A percentile compares a stretch with the other conserved stretches of the same genome.
Conservation (phyloP, 2,329 filamentous ascomycete species). For the Nannizzia gypsea region DNA sequence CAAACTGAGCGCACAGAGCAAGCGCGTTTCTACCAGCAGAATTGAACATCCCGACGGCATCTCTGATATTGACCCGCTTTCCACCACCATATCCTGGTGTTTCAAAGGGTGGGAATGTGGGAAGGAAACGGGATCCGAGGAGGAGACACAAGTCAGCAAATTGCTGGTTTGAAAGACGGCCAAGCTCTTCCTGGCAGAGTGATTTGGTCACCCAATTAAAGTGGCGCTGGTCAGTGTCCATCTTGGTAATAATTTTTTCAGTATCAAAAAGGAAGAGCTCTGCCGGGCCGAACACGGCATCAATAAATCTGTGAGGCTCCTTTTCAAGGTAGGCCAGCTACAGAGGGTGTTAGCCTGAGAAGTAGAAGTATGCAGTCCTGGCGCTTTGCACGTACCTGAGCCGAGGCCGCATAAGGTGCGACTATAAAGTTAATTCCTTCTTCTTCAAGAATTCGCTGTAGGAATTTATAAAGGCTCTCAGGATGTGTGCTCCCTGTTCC, state of each 20-base stretch:
- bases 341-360: slow-evolving; percentile 8
- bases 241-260: slow-evolving; percentile 55
- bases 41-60: slow-evolving; percentile 67
- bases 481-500: slow-evolving; percentile 55
- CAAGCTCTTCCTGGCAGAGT: slow-evolving; percentile 57
- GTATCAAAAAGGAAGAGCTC: slow-evolving; percentile 80
- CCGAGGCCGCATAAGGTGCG: slow-evolving; percentile 76
- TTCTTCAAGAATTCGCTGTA: slow-evolving; percentile 61
- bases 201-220: slow-evolving; percentile 56
- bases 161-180: slow-evolving; percentile 52
- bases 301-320: slow-evolving; percentile 54
- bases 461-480: slow-evolving; percentile 60
- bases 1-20: slow-evolving; percentile 62
- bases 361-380: neutral
- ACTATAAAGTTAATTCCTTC: slow-evolving; percentile 64
- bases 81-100: slow-evolving; percentile 45
- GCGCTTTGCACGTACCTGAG: slow-evolving; percentile 51
- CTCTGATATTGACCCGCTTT: slow-evolving; percentile 51
- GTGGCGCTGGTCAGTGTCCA: slow-evolving; percentile 46
- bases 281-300: slow-evolving; percentile 70
- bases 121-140: slow-evolving; percentile 67
- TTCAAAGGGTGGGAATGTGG: slow-evolving; percentile 65
- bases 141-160: slow-evolving; percentile 78
- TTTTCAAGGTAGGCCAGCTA: slow-evolving; percentile 63
- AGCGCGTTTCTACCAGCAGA: slow-evolving; percentile 55